Evolutionary conservation across 345 rosid species (phyloP), one percentile per base, ranked within the genome.

Genomic region (Crucihimalaya himalaica): DNA sequence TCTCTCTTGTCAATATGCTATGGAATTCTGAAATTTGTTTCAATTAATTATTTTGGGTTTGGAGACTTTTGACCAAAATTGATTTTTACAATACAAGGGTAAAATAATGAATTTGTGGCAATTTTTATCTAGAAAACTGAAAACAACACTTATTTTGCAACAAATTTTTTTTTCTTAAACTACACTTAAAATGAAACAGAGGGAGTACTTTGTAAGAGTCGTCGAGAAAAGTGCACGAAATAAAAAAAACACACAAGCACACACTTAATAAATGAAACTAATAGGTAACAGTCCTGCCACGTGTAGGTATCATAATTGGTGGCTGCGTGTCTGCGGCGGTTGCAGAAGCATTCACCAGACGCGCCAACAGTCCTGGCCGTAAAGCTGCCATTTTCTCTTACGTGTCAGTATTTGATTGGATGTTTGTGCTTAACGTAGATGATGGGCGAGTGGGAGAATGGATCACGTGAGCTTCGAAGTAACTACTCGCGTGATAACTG

Each of bases 381-480:
- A 2, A 8, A 34, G 2, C 3, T 51, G 2, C 2, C n/a, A 14
- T 37, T 11, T 0, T 0, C 8, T 8, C 59, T 18, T 40, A 54
- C 63, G 54, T 68, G 72, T 68, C 48, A 21, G 2, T 0, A 20
- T 0, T 0, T 34, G 1, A 70, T 11, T 70, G 35, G 66, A 0
- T 1, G 0, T 7, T 9, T 16, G 0, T 0, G 46, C 31, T 20
- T 45, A 0, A 4, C 1, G 8, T 8, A 47, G 25, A 34, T n/a
- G 32, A 46, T 23, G 13, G 39, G 65, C 73, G 73, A 19, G 69
- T 72, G 69, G 13, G 63, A 52, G 18, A 43, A 48, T 64, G 56
- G 57, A 64, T 73, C 76, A 72, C 64, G 77, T 63, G 77, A 72
- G 64, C 37, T 63, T 61, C 68, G 35, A 34, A 31, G 51, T 19